phyloP scores from a whole-genome alignment of 768 basidiomycete species.

The Obba rivulosa region DNA sequence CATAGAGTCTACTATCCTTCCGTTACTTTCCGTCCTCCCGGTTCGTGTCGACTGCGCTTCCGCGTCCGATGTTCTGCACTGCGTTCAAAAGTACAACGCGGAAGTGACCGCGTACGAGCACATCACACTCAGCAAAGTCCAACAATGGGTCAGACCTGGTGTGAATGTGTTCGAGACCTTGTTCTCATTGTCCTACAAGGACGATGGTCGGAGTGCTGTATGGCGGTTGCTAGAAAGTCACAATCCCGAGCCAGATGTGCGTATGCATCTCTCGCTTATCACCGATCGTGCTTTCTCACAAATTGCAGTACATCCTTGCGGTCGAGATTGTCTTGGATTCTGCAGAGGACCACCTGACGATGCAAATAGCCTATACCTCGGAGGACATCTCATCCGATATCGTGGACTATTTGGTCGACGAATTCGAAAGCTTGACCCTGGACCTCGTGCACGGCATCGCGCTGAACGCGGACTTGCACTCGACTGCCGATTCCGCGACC shows the following conservation, averaged over 20 bases:
- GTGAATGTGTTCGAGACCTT: conserved; percentile 25
- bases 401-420: conserved; percentile 18
- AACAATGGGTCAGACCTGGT: conserved; percentile 21
- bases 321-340: conserved; percentile 22
- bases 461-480: not conserved
- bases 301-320: conserved; percentile 13
- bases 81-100: conserved; percentile 24
- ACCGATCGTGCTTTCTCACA: not conserved
- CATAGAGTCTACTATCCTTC: conserved; percentile 19
- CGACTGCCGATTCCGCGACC: not conserved
- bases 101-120: conserved; percentile 24
- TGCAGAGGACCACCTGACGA: conserved; percentile 10
- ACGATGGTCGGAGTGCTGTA: conserved; percentile 13
- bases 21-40: conserved; percentile 25
- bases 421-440: conserved; percentile 23
- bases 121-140: conserved; percentile 24
- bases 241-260: conserved; percentile 27
- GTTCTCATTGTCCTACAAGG: conserved; percentile 25
- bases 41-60: conserved; percentile 18
- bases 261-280: conserved; percentile 1
- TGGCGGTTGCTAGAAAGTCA: conserved; percentile 26
- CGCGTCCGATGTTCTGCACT: conserved; percentile 12
- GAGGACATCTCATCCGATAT: conserved; percentile 11
- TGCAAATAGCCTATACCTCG: conserved; percentile 21
- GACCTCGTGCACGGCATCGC: conserved; percentile 7